phyloP scores from a whole-genome alignment of 352 stramenopile genomes.

The Phytophthora idaei region DNA sequence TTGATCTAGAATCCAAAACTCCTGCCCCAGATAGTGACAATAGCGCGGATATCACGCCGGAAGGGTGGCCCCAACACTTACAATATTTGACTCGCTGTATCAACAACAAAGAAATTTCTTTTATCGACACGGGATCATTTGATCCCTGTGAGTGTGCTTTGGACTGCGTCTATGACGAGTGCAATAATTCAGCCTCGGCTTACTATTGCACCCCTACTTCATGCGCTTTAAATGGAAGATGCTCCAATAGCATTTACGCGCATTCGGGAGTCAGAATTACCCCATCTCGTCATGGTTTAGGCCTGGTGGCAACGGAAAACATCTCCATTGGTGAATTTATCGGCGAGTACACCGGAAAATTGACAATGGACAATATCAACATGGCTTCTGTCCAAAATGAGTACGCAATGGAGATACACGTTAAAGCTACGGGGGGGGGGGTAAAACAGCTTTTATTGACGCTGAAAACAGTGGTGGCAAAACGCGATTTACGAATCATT shows the following conservation, averaged over 20 bases:
- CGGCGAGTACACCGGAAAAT: neutral
- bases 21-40: too few species aligned
- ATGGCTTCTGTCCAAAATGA: neutral
- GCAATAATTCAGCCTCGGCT: too few species aligned
- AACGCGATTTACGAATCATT: slow-evolving; percentile 1
- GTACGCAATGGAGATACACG: neutral
- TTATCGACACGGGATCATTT: too few species aligned
- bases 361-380: neutral
- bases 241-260: neutral
- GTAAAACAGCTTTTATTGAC: neutral
- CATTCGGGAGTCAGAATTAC: neutral
- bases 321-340: neutral
- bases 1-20: too few species aligned
- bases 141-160: too few species aligned
- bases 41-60: too few species aligned
- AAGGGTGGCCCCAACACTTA: too few species aligned
- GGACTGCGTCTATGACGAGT: too few species aligned
- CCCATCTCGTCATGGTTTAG: neutral
- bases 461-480: neutral
- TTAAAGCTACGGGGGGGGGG: neutral
- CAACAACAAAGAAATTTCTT: too few species aligned
- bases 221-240: neutral
- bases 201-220: too few species aligned
- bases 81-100: too few species aligned
- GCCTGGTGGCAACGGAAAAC: neutral